These are phyloP conservation scores for Tuber brumale DNA, from an alignment of 495 filamentous ascomycete genomes.

Conservation along the genomic window DNA sequence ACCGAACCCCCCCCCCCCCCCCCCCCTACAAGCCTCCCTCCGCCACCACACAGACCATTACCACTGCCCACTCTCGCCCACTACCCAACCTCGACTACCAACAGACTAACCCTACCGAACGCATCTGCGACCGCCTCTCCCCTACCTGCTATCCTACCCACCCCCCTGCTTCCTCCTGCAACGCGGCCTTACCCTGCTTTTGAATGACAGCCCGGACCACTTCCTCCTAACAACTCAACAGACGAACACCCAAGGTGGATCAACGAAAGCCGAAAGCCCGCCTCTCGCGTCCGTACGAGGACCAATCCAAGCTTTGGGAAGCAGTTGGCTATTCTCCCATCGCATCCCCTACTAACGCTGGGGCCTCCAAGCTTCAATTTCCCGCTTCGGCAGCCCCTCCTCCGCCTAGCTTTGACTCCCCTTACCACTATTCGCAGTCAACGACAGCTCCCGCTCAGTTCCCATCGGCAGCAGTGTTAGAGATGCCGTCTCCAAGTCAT, in stretches of 20 bases:
- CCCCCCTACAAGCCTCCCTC: background rate
- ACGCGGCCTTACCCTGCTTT: constrained; percentile 3
- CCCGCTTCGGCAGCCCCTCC: constrained; percentile 25
- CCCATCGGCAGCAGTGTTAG: constrained; percentile 26
- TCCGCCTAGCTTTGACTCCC: constrained; percentile 22
- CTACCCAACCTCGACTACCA: constrained; percentile 5
- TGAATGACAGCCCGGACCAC: background rate
- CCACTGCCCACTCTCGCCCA: constrained; percentile 7
- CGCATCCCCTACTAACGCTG: constrained; percentile 19
- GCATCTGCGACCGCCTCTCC: constrained; percentile 5
- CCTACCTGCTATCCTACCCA: constrained; percentile 9
- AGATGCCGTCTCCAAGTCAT: constrained; percentile 34
- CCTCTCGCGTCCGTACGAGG: constrained; percentile 35
- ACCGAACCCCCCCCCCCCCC: background rate
- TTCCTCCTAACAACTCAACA: background rate
- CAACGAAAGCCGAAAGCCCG: constrained; percentile 31
- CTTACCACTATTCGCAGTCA: constrained; percentile 7
- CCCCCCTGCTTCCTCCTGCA: constrained; percentile 17
- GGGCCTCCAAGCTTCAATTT: constrained; percentile 17
- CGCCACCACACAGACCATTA: background rate
- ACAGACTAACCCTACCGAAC: background rate
- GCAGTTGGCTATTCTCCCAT: constrained; percentile 33
- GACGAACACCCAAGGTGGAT: constrained; percentile 27
- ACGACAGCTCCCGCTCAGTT: constrained; percentile 19
- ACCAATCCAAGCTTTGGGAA: constrained; percentile 31